phyloP scores from a whole-genome alignment of 2,329 filamentous ascomycete species.

The Xylaria sp. region DNA sequence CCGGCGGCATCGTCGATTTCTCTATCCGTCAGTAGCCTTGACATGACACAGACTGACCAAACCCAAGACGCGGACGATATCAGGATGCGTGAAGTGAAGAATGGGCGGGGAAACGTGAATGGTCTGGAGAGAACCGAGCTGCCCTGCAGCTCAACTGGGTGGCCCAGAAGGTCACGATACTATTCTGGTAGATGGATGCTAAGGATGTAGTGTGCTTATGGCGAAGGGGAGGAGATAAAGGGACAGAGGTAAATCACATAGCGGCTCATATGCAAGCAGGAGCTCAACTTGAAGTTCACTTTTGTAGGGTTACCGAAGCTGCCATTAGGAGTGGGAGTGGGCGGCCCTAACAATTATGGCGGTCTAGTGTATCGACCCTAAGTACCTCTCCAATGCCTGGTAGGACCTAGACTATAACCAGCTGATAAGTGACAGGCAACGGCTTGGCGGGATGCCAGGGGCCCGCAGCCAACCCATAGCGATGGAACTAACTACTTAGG shows the following conservation, averaged over 20 bases:
- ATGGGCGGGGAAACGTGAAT: not conserved
- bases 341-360: not conserved
- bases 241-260: not conserved
- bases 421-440: not conserved
- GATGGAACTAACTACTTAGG: not conserved
- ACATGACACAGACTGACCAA: constrained; percentile 1
- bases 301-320: not conserved
- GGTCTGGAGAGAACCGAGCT: not conserved
- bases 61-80: not conserved
- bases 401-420: not conserved
- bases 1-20: constrained; percentile 46
- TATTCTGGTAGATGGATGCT: not conserved
- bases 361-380: not conserved
- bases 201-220: not conserved
- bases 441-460: not conserved
- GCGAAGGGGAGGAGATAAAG: not conserved
- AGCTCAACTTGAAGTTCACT: not conserved
- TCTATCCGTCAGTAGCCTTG: constrained; percentile 45
- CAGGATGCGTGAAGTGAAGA: constrained; percentile 1
- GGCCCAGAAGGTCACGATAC: not conserved
- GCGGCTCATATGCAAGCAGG: not conserved
- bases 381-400: not conserved
- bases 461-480: not conserved
- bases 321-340: not conserved
- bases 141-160: not conserved